Evolutionary conservation across 2,329 filamentous ascomycete genomes (phyloP), one percentile per base, ranked within the genome.

Genomic region (Alternaria arbusti): DNA sequence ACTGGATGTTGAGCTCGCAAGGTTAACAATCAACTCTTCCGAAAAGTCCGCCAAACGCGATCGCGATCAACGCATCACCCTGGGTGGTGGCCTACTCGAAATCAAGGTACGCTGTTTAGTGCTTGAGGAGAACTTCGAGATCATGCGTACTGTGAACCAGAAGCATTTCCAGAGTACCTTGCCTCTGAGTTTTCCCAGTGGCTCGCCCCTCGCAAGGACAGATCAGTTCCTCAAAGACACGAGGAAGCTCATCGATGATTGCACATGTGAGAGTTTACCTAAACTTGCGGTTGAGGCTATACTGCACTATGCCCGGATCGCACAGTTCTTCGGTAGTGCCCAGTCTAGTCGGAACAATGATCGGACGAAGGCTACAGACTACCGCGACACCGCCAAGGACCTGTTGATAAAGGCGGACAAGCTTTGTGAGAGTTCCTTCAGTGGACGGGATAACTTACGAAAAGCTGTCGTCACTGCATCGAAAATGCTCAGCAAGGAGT

Each of bases 211-310:
- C 3, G 46, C 49, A 7, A 61, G 64, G 30, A 61, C 62, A 7
- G 51, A 32, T 13, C 28, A 26, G 8, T 78, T 77, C 56, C 71
- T 80, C n/a, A 8, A 63, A 10, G 49, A 55, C 10, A 81, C 79
- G 66, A 57, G 58, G 6, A 60, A 52, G 1, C 70, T 82, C 20
- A 79, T 82, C 26, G 49, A 59, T 1, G 69, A 70, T 3, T 79
- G 78, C 61, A 65, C 46, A 0, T 23, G 43, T 0, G 73, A 77
- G n/a, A 79, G 71, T 12, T 69, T 82, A 0, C 78, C 81, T 0
- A 82, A 80, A 28, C 69, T 82, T 4, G 74, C 73, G 1, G 80
- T 83, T 13, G 79, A 81, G 66, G 71, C 74, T 4, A 68, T 66
- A 2, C 59, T 83, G 5, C 75, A 74, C 47, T 81, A 76, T 64